phyloP scores from a whole-genome alignment of 163 green algal species.

The Chlorella variabilis region DNA sequence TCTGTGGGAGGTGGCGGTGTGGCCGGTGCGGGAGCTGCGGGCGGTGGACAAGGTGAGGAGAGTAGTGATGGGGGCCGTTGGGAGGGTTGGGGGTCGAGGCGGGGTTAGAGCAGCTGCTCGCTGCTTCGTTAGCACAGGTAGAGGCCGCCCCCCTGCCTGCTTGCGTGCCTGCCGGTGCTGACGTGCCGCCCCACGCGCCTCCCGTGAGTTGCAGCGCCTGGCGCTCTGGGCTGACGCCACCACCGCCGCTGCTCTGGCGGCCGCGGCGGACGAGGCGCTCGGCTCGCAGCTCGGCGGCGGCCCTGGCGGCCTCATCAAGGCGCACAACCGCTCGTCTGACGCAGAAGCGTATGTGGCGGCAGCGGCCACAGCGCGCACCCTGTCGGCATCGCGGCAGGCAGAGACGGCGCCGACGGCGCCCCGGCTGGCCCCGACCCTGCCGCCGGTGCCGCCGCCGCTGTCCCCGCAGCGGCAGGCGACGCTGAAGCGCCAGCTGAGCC shows the following conservation, averaged over 20 bases:
- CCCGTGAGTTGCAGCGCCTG: slow-evolving; percentile 30
- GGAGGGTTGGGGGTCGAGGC: background rate
- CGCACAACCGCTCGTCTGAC: slow-evolving; percentile 15
- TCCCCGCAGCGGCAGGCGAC: background rate
- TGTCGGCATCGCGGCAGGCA: background rate
- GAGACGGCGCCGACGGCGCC: background rate
- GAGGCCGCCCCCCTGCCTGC: background rate
- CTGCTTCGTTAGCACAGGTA: too few relatives aligned
- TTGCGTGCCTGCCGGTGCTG: background rate
- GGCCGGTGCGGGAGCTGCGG: slow-evolving; percentile 19
- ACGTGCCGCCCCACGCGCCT: too few relatives aligned
- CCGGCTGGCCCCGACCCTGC: background rate
- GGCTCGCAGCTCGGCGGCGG: background rate
- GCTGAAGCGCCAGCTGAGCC: background rate
- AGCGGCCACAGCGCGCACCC: background rate
- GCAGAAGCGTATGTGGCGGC: slow-evolving; percentile 23
- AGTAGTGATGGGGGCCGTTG: too few relatives aligned
- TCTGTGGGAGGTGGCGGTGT: slow-evolving; percentile 22
- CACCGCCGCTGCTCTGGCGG: slow-evolving; percentile 10
- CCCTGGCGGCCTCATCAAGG: slow-evolving; percentile 11
- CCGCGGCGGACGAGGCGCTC: background rate
- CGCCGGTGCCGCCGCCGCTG: too few relatives aligned
- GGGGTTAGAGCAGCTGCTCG: too few relatives aligned
- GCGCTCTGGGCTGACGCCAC: slow-evolving; percentile 14
- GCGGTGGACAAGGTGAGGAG: slow-evolving; percentile 28